Conservation (phyloP, 2,329 filamentous ascomycete species). For the Exophiala lecanii-corni region DNA sequence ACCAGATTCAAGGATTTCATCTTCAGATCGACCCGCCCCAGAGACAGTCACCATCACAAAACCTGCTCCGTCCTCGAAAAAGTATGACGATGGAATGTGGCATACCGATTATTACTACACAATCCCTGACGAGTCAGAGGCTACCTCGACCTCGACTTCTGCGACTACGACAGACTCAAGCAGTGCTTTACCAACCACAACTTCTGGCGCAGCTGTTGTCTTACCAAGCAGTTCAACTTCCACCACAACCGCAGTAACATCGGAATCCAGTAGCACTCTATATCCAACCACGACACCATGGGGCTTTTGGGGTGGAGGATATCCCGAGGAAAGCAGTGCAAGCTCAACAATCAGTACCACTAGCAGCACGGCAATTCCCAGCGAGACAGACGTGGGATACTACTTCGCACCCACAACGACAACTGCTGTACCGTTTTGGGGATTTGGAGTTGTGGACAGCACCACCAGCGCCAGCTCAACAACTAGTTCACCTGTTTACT, state of each 20-base stretch:
- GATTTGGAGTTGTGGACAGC: not conserved
- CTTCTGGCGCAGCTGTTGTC: not conserved
- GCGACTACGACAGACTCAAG: slow-evolving; percentile 4
- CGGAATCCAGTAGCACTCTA: not conserved
- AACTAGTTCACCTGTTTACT: not conserved
- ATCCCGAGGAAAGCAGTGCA: no score
- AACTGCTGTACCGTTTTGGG: not conserved
- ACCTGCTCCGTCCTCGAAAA: slow-evolving; percentile 19
- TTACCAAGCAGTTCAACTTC: slow-evolving; percentile 1
- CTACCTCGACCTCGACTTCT: slow-evolving; percentile 3
- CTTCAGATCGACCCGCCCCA: slow-evolving; percentile 3
- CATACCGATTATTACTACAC: slow-evolving; percentile 30
- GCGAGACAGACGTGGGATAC: not conserved
- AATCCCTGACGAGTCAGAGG: slow-evolving; percentile 7
- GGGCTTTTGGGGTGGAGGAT: not conserved
- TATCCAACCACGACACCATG: not conserved
- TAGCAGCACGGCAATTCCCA: not conserved
- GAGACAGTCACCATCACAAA: slow-evolving; percentile 22
- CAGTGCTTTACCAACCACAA: not conserved
- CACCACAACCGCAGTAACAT: not conserved
- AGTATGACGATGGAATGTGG: slow-evolving; percentile 31
- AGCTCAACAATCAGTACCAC: not conserved
- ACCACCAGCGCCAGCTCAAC: not conserved
- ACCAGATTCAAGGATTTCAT: not conserved
- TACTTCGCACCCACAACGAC: not conserved